Base-by-base conservation (phyloP, 345 rosid species). In the Pelargonium nanum region DNA sequence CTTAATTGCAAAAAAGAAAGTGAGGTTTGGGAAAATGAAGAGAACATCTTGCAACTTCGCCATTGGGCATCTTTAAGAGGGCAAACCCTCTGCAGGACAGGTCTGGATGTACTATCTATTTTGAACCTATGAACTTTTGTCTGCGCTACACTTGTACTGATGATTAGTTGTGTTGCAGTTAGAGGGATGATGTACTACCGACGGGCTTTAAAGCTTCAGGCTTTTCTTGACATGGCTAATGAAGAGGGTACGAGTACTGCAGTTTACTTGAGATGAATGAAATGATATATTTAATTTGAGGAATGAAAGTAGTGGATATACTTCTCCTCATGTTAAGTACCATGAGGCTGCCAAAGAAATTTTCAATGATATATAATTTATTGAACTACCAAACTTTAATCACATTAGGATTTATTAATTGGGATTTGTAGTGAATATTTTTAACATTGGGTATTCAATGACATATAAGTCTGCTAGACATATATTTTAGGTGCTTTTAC, bases 121-220 rank as follows among this genome's bases (percentile, higher is more conserved):
- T 40, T 12, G 48, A 2, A 40, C 15, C 13, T 12, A 6, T 17
- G 15, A 7, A 40, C n/a, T n/a, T 40, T 40, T 40, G 2, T 40
- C 15, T 40, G 48, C 15, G 48, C 48, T 40, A 6, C 48, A 40
- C 48, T 40, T 1, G 9, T 40, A 12, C 48, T 40, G 48, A 40
- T 6, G 48, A 40, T 40, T 40, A 40, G 5, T 40, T 40, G 48
- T 40, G 48, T 40, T 40, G 48, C 91, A 93, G 96, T 93, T 65
- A 79, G 99, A 77, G 99, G 99, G 53, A 93, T 93, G 99, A 89
- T 89, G 99, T 93, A 93, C 66, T 93, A 87, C 73, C 79, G 90
- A 79, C 83, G 99, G 55, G 99, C 99, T 64, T 72, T 93, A 68
- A 93, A 80, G 87, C 96, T 93, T 75, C 99, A 93, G 76, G 97